These are phyloP conservation scores for Oryza officinalis DNA, from an alignment of 176 grass and related monocot species.

Conservation along the genomic window DNA sequence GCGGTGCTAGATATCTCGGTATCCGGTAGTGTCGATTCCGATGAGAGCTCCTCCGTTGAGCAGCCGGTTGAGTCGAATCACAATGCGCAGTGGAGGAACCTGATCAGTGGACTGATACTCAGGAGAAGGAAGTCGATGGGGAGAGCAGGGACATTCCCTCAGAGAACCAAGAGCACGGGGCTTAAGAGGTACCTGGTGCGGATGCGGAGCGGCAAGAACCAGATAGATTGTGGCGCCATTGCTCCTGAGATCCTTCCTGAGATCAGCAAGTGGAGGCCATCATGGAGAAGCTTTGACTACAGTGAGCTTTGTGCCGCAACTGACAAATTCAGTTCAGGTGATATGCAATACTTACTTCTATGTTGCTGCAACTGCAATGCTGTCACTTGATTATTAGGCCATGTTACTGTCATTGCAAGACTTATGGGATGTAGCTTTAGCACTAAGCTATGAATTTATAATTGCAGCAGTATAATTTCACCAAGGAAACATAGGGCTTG, in stretches of 20 bases:
- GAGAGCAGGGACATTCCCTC: slow-evolving; percentile 69
- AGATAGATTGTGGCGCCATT: slow-evolving; percentile 47
- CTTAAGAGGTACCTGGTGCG: slow-evolving; percentile 62
- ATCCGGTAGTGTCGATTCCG: slow-evolving; percentile 48
- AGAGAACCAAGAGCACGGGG: slow-evolving; percentile 47
- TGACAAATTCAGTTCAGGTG: slow-evolving; percentile 85
- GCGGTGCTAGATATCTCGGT: slow-evolving; percentile 59
- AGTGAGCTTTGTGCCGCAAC: slow-evolving; percentile 77
- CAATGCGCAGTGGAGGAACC: slow-evolving; percentile 64
- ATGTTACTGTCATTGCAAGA: slow-evolving; percentile 39
- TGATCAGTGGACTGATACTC: slow-evolving; percentile 71
- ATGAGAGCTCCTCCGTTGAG: slow-evolving; percentile 54
- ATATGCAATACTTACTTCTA: slow-evolving; percentile 18
- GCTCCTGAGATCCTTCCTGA: slow-evolving; percentile 64
- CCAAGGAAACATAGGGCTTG: slow-evolving; percentile 2
- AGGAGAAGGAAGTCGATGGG: slow-evolving; percentile 75
- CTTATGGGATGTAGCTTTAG: slow-evolving; percentile 36
- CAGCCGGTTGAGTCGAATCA: slow-evolving; percentile 46
- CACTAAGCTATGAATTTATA: slow-evolving; percentile 35
- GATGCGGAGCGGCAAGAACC: slow-evolving; percentile 55
- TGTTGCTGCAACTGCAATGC: slow-evolving; percentile 23
- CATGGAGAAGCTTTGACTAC: slow-evolving; percentile 94
- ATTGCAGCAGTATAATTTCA: slow-evolving; percentile 24
- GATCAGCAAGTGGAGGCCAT: slow-evolving; percentile 72
- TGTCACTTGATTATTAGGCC: slow-evolving; percentile 28